A percentile compares a stretch with the other conserved stretches of the same genome.
Evolutionary conservation across 2,329 filamentous ascomycete genomes (phyloP).

Genomic region (Sporothrix pseudoabietina): DNA sequence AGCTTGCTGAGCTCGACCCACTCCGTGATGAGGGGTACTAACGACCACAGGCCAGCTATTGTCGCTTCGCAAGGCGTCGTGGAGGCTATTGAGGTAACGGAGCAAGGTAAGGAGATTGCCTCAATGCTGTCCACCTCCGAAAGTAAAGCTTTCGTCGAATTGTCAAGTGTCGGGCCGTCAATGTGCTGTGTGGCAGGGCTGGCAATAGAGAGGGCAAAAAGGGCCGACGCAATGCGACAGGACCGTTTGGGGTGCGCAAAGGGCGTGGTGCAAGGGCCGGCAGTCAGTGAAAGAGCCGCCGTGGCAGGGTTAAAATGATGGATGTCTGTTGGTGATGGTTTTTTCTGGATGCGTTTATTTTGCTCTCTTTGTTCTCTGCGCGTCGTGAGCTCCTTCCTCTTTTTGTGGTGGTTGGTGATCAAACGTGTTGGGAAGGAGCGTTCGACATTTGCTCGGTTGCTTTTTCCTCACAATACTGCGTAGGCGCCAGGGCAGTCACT

Average conservation of each 20-base stretch:
- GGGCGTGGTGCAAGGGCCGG: not conserved
- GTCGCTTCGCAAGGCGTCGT: slow-evolving; percentile 22
- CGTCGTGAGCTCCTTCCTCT: not conserved
- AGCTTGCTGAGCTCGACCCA: slow-evolving; percentile 28
- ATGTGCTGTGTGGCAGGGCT: slow-evolving; percentile 1
- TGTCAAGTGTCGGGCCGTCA: not conserved
- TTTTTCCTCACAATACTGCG: slow-evolving; percentile 23
- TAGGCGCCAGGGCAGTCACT: not conserved
- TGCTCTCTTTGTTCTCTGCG: slow-evolving; percentile 11
- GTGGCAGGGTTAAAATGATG: not conserved
- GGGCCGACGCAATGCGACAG: slow-evolving; percentile 11
- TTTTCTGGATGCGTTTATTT: not conserved
- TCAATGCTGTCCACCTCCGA: not conserved
- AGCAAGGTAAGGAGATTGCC: not conserved
- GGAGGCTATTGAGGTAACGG: not conserved
- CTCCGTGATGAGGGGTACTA: slow-evolving; percentile 29
- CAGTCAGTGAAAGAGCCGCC: not conserved
- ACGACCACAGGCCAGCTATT: not conserved
- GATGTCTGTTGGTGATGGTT: slow-evolving; percentile 5
- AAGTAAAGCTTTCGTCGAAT: not conserved
- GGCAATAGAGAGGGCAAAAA: not conserved
- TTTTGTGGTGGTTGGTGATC: slow-evolving; percentile 23
- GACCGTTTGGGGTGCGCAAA: not conserved
- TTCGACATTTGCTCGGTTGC: not conserved
- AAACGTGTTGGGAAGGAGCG: slow-evolving; percentile 25